Base-by-base conservation (phyloP, 306 rosid species). In the Quercus alba region DNA sequence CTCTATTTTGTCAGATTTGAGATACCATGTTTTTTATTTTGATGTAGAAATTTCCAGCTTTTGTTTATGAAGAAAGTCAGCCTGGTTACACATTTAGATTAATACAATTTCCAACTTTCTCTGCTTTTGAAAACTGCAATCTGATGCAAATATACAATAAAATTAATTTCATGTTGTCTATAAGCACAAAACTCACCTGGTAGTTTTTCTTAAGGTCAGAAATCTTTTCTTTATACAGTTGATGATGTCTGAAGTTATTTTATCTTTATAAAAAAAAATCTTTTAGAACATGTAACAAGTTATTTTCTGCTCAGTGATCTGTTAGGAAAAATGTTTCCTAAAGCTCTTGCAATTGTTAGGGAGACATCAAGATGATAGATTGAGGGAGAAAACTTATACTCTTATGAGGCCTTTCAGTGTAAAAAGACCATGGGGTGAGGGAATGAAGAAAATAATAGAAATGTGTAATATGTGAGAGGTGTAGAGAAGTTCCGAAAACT, bases 291-390 rank as follows among this genome's bases (percentile, higher is more conserved):
- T 41, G 70, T 44, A 55, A 51, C 70, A 77, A 9, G 44, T 70
- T 77, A 33, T 61, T 46, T 57, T 57, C 44, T 49, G 56, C 61
- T 41, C 38, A 68, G 74, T 56, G 31, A 28, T 15, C 25, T 44
- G 81, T 71, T 6, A 17, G 41, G 75, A 56, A 49, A 33, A 77
- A 12, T 0, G 31, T 77, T 58, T 75, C 55, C 33, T 30, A 51
- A 56, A 64, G 67, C 56, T 38, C 75, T 56, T 21, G 23, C 49
- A 58, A 72, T 55, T 67, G 11, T 20, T 49, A 21, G 33, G 52
- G 51, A 20, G 73, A 76, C 56, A 25, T 21, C 64, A 13, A 63
- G 85, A 75, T 81, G 49, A 62, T 35, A 76, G 61, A 7, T 69
- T 31, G 57, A 35, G 79, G 62, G 46, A 52, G 59, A 30, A 20